A percentile compares a stretch with the other conserved stretches of the same genome.
These are phyloP conservation scores for Biscogniauxia sp. DNA, from an alignment of 2,329 filamentous ascomycete genomes.

Conservation along the genomic window DNA sequence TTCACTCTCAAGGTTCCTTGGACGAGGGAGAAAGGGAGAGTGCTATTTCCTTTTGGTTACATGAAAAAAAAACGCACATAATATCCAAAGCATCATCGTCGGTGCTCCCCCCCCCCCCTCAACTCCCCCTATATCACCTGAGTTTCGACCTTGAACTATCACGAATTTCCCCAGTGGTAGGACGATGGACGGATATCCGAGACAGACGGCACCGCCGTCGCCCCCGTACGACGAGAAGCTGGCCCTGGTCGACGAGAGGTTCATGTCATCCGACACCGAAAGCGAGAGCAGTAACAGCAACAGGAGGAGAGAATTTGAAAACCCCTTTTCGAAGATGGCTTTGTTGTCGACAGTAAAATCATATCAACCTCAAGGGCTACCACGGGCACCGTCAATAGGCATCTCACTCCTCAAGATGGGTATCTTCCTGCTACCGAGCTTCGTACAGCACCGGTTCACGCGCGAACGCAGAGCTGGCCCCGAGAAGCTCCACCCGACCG, in stretches of 20 bases:
- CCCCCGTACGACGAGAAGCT: constrained; percentile 45
- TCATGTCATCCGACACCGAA: constrained; percentile 40
- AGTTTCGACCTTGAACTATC: background rate
- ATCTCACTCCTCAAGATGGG: constrained; percentile 35
- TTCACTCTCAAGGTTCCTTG: background rate
- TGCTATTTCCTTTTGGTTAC: background rate
- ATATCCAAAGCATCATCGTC: background rate
- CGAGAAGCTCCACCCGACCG: constrained; percentile 46
- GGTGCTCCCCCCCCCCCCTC: background rate
- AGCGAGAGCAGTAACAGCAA: constrained; percentile 39
- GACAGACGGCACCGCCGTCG: constrained; percentile 34
- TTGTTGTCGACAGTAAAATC: constrained; percentile 34
- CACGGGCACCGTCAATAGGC: constrained; percentile 37
- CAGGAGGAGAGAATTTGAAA: constrained; percentile 38
- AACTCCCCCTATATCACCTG: background rate
- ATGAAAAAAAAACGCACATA: background rate
- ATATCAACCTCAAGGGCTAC: constrained; percentile 25
- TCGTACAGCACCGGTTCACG: constrained; percentile 44
- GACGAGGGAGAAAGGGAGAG: background rate
- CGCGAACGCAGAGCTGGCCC: constrained; percentile 23
- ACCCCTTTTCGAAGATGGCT: constrained; percentile 29
- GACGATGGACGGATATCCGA: constrained; percentile 42
- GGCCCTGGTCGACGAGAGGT: constrained; percentile 43
- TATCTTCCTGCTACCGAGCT: constrained; percentile 53
- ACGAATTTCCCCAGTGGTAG: constrained; percentile 20